Evolutionary conservation across 495 filamentous ascomycete species (phyloP), one percentile per base, ranked within the genome.

Genomic region (Astrocystis sublimbata): DNA sequence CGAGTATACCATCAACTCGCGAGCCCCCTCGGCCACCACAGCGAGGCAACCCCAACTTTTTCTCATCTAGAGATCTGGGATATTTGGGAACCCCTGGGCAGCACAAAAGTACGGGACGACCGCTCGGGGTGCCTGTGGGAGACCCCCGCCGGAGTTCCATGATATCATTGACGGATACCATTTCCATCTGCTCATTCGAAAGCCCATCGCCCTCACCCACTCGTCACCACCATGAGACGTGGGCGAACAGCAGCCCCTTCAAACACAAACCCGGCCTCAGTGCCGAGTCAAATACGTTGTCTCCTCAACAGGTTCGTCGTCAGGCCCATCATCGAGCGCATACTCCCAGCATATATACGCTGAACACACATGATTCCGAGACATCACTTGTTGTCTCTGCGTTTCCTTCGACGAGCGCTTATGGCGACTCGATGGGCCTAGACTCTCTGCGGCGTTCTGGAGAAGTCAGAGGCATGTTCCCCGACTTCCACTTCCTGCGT

Each of bases 291-390:
- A 24, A 7, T 30, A 23, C 31, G 17, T 60, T 58, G 19, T 55
- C 57, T 33, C 49, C 67, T 5, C 33, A 38, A 9, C 66, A 24
- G 19, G 30, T 45, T 31, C 79, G 77, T 49, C 69, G 71, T 30
- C 71, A 76, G 15, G 64, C 64, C 68, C 78, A 40, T 68, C 75
- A 12, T 62, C 60, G 12, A 67, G 58, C 33, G 28, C 68, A 76
- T 36, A 61, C 69, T 10, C 83, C 88, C 4, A 91, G 89, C 61
- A 85, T 92, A 63, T 91, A 91, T 66, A 91, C 89, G 0, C 71
- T 91, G 0, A 80, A 81, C 23, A 86, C 86, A 8, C 84, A 82
- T 17, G 85, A 86, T 23, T 91, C 89, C 0, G 81, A 85, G 42
- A 82, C 81, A 0, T 91, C 89, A 0, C 78, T 92, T 12, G 70